phyloP scores from a whole-genome alignment of 1,284 basidiomycete species.

The Apiotrichum brassicae region DNA sequence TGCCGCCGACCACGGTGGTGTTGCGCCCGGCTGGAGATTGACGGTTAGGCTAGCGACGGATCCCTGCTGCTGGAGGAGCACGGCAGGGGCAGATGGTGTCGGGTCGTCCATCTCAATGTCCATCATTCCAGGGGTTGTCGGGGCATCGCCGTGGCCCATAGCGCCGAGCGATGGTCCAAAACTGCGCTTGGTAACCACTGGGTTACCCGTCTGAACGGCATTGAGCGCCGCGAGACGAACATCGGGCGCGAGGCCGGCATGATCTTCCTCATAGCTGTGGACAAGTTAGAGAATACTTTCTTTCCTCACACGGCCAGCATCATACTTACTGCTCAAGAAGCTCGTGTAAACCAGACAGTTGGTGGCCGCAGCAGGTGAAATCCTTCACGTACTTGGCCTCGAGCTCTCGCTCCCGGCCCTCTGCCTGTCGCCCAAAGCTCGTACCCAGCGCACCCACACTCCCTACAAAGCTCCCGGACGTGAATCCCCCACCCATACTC shows the following conservation, averaged over 20 bases:
- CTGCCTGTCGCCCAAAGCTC: conserved; percentile 36
- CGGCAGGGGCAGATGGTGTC: conserved; percentile 12
- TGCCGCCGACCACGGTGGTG: conserved; percentile 33
- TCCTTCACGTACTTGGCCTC: conserved; percentile 47
- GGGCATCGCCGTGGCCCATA: conserved; percentile 35
- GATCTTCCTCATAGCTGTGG: conserved; percentile 48
- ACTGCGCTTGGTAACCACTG: conserved; percentile 1
- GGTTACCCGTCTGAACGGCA: conserved; percentile 30
- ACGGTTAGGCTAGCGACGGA: conserved; percentile 8
- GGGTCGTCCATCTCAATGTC: conserved; percentile 47
- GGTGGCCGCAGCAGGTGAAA: conserved; percentile 46
- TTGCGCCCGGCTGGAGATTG: conserved; percentile 2
- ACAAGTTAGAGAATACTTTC: too few relatives aligned
- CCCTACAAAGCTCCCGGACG: conserved; percentile 33
- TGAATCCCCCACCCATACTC: conserved; percentile 19
- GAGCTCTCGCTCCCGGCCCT: conserved; percentile 40
- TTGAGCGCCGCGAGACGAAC: conserved; percentile 42
- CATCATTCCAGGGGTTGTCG: conserved; percentile 48
- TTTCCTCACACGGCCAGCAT: too few relatives aligned
- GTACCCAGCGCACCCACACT: conserved; percentile 37
- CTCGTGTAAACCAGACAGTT: conserved; percentile 46
- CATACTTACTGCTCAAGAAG: conserved; percentile 47
- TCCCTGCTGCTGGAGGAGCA: conserved; percentile 13
- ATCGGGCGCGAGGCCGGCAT: conserved; percentile 42
- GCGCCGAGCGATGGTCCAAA: background rate